Conservation (phyloP, 106 monocot species). For the Gastrodia elata region DNA sequence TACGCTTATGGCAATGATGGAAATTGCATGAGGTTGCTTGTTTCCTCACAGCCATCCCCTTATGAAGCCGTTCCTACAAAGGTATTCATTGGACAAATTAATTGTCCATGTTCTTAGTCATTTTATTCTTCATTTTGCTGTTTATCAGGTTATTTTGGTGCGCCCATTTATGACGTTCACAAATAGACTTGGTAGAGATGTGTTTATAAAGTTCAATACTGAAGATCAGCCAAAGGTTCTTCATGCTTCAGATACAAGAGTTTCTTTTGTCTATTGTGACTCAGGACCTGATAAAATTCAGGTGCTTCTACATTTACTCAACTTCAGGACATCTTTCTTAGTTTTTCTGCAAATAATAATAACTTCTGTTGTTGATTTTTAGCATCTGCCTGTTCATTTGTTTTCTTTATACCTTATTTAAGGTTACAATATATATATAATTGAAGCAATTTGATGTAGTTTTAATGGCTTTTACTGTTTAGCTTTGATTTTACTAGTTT, state of each 20-base stretch:
- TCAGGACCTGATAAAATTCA: constrained; percentile 52
- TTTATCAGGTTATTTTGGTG: constrained; percentile 63
- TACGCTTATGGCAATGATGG: constrained; percentile 70
- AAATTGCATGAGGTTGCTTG: constrained; percentile 58
- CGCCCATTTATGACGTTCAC: constrained; percentile 92
- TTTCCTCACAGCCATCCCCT: constrained; percentile 82
- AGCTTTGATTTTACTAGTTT: not conserved
- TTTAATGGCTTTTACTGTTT: not conserved
- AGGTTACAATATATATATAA: not conserved
- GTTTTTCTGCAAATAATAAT: not conserved
- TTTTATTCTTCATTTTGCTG: not conserved
- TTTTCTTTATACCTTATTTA: not conserved
- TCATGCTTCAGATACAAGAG: constrained; percentile 50
- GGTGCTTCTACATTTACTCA: constrained; percentile 25
- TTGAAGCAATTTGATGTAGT: not conserved
- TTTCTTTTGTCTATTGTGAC: constrained; percentile 52
- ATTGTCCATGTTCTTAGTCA: not conserved
- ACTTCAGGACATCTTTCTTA: not conserved
- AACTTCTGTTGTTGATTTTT: not conserved
- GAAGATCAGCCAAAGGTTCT: constrained; percentile 59
- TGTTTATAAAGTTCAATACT: constrained; percentile 54
- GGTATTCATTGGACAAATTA: constrained; percentile 27
- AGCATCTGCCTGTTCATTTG: not conserved
- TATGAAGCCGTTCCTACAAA: constrained; percentile 89
- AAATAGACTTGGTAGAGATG: constrained; percentile 73